Base-by-base conservation (phyloP, 495 filamentous ascomycete species). In the Aspergillus bridgeri region DNA sequence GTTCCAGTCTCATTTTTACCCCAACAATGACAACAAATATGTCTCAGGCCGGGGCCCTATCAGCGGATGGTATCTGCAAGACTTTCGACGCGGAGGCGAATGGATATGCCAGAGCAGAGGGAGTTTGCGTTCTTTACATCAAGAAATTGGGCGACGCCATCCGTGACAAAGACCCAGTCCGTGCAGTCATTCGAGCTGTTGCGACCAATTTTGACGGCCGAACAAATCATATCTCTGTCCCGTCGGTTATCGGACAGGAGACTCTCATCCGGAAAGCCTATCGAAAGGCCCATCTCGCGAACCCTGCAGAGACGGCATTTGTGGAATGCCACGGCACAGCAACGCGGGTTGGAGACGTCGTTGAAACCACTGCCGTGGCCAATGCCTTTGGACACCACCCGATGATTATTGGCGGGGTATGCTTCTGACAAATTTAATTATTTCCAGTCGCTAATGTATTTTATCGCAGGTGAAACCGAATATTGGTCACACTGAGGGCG, bases 41-140 rank as follows among this genome's bases (percentile, higher is more conserved):
- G 54, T 58, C 62, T 0, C 65, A 75, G 11, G 60, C 65, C 17
- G 49, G 48, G 6, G 67, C 72, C 3, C 22, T 79, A 11, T 70
- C 65, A 13, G 53, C 65, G 0, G 62, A 58, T 8, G 65, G 66
- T 0, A 49, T 59, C 9, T 89, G 81, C 43, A 76, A 82, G 56
- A 81, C 82, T 0, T 92, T 88, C 57, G 84, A 87, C 61, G 71
- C 74, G 0, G 55, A 69, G 5, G 88, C 85, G 0, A 78, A 86
- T 58, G 89, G 88, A 0, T 91, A 86, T 63, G 85, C 72, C 0
- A 76, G 87, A 17, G 89, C 78, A 4, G 89, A 91, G 60, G 75
- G 67, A 0, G 64, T 78, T 18, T 66, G 51, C 23, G 71, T 70
- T 0, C 42, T 80, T 1, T 71, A 68, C 18, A 38, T 82, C 11